phyloP scores from a whole-genome alignment of 1,284 basidiomycete genomes.

The Hymenochaete sp. region DNA sequence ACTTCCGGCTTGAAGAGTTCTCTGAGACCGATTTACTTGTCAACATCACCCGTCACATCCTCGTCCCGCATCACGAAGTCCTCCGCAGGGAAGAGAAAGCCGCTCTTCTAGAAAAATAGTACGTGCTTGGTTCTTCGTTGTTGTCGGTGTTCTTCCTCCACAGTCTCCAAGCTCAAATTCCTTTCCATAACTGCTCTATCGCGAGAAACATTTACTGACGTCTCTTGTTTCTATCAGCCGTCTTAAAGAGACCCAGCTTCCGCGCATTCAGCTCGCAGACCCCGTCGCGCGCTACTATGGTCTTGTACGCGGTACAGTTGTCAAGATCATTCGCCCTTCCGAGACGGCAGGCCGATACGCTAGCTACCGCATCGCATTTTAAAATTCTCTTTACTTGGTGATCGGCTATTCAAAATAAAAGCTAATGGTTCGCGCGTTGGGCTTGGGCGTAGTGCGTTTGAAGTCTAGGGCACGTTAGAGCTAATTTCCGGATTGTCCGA shows the following conservation, averaged over 20 bases:
- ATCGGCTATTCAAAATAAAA: too few relatives aligned
- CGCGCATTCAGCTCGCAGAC: constrained; percentile 92
- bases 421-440: too few relatives aligned
- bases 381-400: too few relatives aligned
- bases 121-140: constrained; percentile 30
- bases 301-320: constrained; percentile 89
- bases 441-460: too few relatives aligned
- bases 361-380: constrained; percentile 85
- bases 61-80: constrained; percentile 92
- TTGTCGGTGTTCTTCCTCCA: not conserved
- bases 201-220: constrained; percentile 9
- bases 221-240: constrained; percentile 49
- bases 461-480: too few relatives aligned
- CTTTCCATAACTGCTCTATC: not conserved
- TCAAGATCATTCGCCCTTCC: constrained; percentile 95
- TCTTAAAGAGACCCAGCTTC: constrained; percentile 95
- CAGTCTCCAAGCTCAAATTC: not conserved
- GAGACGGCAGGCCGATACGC: constrained; percentile 96
- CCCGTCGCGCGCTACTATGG: constrained; percentile 98
- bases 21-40: constrained; percentile 94
- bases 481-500: too few relatives aligned
- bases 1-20: constrained; percentile 92
- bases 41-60: constrained; percentile 93
- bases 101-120: constrained; percentile 88
- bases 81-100: constrained; percentile 84